phyloP scores from a whole-genome alignment of 306 rosid species.

The Begonia fuchsioides region DNA sequence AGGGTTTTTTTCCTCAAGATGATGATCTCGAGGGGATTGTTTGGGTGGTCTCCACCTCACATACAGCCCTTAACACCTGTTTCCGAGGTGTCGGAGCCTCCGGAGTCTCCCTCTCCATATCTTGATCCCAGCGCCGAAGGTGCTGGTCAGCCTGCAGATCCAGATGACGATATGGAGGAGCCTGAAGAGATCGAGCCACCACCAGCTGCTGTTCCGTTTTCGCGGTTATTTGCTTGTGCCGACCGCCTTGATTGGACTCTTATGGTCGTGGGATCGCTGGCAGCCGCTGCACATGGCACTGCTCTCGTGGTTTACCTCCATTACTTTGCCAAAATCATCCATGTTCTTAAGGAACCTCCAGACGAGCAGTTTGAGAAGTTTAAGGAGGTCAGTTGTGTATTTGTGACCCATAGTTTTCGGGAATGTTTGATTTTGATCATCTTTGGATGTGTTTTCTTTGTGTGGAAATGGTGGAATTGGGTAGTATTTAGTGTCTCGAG shows the following conservation, averaged over 20 bases:
- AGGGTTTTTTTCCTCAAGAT: conserved; percentile 31
- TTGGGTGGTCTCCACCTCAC: conserved; percentile 98
- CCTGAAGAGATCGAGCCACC: conserved; percentile 93
- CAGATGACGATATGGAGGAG: conserved; percentile 85
- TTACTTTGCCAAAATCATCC: conserved; percentile 78
- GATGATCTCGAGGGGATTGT: conserved; percentile 92
- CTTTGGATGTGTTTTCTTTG: neutral
- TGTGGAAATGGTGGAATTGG: neutral
- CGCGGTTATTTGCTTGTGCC: conserved; percentile 75
- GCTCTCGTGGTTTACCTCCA: conserved; percentile 93
- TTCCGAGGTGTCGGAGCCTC: conserved; percentile 98
- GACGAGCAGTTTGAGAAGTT: conserved; percentile 42
- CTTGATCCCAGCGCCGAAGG: conserved; percentile 63
- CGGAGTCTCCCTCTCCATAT: conserved; percentile 95
- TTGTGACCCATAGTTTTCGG: conserved; percentile 19
- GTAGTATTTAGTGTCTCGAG: conserved; percentile 1
- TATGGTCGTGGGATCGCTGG: conserved; percentile 80
- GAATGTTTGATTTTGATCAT: neutral
- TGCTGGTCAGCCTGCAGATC: conserved; percentile 61
- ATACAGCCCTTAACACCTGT: conserved; percentile 94
- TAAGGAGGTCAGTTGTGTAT: conserved; percentile 41
- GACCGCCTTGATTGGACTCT: conserved; percentile 91
- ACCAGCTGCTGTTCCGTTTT: conserved; percentile 88
- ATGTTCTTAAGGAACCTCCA: conserved; percentile 20
- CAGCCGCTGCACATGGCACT: conserved; percentile 97